Conservation (phyloP, 768 basidiomycete species). For the Cystobasidium ongulense region DNA sequence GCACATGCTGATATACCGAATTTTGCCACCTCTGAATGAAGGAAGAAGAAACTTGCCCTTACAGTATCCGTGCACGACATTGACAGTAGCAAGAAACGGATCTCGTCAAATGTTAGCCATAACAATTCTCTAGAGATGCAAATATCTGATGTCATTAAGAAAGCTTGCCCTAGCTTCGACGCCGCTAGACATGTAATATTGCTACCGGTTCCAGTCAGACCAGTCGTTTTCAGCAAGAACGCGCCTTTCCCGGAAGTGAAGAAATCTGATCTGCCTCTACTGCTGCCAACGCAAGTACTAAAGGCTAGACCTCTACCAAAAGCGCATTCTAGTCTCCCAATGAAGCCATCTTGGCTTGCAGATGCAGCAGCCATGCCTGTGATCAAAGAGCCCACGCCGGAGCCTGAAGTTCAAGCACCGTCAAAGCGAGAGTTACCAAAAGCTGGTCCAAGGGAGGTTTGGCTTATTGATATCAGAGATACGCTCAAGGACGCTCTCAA, state of each 20-base stretch:
- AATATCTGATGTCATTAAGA: neutral
- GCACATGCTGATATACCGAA: neutral
- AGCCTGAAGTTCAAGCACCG: neutral
- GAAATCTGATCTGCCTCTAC: neutral
- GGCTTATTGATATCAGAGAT: neutral
- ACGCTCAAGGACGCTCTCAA: conserved; percentile 5
- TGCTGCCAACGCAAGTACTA: neutral
- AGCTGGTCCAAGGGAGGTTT: neutral
- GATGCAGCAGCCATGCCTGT: neutral
- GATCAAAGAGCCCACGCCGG: neutral
- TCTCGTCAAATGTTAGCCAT: neutral
- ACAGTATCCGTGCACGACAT: neutral
- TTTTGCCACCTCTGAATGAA: neutral
- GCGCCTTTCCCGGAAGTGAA: neutral
- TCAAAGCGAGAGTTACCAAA: neutral
- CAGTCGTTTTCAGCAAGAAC: neutral
- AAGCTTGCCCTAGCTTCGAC: neutral
- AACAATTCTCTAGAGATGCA: neutral
- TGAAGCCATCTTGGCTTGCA: neutral
- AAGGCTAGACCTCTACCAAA: neutral
- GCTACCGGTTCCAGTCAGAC: conserved; percentile 7
- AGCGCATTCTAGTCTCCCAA: neutral
- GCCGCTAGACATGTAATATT: neutral
- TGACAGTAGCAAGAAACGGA: neutral
- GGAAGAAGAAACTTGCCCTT: neutral